phyloP scores from a whole-genome alignment of 495 filamentous ascomycete genomes.

The Daldinia concentrica region DNA sequence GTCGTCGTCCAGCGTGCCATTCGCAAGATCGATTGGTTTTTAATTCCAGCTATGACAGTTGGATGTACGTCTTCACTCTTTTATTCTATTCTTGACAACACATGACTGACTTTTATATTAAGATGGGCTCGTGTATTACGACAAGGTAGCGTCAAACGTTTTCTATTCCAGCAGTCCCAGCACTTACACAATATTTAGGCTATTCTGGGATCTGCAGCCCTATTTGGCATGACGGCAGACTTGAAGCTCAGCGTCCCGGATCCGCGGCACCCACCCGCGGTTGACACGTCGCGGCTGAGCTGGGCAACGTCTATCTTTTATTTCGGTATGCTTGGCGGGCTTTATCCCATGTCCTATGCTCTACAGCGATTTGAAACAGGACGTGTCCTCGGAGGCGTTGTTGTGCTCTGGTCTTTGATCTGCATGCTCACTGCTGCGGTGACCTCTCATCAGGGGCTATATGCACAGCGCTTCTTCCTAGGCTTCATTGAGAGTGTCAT shows the following conservation, averaged over 20 bases:
- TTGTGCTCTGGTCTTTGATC: constrained; percentile 72
- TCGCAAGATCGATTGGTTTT: constrained; percentile 74
- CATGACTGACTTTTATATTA: constrained; percentile 8
- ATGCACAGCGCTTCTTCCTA: constrained; percentile 75
- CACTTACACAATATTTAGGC: constrained; percentile 55
- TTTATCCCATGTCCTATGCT: constrained; percentile 76
- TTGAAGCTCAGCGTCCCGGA: constrained; percentile 61
- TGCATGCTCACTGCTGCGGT: constrained; percentile 76
- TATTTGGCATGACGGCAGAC: constrained; percentile 81
- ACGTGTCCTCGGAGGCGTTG: constrained; percentile 68
- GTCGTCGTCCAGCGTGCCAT: constrained; percentile 56
- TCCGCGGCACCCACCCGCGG: constrained; percentile 62
- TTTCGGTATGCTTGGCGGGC: constrained; percentile 77
- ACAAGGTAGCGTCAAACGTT: constrained; percentile 63
- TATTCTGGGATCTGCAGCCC: constrained; percentile 73
- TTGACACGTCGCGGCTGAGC: constrained; percentile 69
- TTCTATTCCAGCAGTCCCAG: constrained; percentile 4
- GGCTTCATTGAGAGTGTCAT: constrained; percentile 75
- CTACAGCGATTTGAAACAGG: constrained; percentile 72
- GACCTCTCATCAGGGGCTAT: constrained; percentile 68
- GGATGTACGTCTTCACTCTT: constrained; percentile 51
- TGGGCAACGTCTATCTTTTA: constrained; percentile 85
- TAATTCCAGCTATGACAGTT: constrained; percentile 77
- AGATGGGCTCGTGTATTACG: constrained; percentile 79
- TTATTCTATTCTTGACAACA: neutral